These are phyloP conservation scores for Tephrocybe sp. DNA, from an alignment of 768 basidiomycete genomes.

Conservation along the genomic window DNA sequence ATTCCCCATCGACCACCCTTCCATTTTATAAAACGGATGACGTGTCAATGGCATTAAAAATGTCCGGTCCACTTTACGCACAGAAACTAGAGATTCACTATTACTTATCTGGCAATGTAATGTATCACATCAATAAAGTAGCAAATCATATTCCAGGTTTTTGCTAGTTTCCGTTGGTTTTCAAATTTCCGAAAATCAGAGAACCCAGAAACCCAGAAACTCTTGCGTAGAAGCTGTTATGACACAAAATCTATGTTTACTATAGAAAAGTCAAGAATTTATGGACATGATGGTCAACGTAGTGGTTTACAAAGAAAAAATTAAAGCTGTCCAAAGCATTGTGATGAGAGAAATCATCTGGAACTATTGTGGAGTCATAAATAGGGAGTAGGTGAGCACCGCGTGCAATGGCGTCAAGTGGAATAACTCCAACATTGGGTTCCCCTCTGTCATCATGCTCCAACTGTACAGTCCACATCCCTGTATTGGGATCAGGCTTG, in stretches of 20 bases:
- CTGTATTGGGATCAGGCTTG: constrained; percentile 16
- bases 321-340: constrained; percentile 22
- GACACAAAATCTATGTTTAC: background rate
- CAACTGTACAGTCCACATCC: constrained; percentile 18
- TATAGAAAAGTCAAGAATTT: background rate
- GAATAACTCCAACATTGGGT: constrained; percentile 12
- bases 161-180: no score
- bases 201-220: no score
- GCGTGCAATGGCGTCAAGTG: constrained; percentile 21
- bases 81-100: no score
- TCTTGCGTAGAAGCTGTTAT: no score
- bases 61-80: no score
- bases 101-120: no score
- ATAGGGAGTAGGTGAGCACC: constrained; percentile 26
- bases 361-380: constrained; percentile 19
- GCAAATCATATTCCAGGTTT: no score
- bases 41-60: no score
- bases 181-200: no score
- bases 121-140: no score
- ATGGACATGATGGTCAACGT: constrained; percentile 5
- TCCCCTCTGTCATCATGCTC: background rate
- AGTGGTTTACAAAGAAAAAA: constrained; percentile 7
- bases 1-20: no score
- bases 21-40: no score
- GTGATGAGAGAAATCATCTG: constrained; percentile 18